A percentile compares a stretch with the other conserved stretches of the same genome.
These are phyloP conservation scores for Asterochloris erici DNA, from an alignment of 139 green algal species.

Conservation along the genomic window DNA sequence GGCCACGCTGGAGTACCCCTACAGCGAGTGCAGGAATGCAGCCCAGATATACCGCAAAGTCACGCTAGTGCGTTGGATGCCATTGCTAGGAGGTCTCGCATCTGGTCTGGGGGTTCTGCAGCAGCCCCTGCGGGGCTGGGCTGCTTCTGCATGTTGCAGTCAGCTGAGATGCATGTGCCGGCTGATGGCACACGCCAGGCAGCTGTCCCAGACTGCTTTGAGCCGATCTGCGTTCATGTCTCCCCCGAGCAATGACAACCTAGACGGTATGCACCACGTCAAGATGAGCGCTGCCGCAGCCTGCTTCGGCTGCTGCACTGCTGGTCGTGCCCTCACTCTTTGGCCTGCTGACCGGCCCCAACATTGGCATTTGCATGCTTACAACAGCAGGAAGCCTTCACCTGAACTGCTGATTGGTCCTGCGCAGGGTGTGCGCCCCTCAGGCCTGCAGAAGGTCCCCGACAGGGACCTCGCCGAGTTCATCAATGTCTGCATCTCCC, in stretches of 20 bases:
- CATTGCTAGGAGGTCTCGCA: neutral
- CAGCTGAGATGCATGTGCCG: too few relatives aligned
- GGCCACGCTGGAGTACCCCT: constrained; percentile 97
- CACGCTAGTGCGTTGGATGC: constrained; percentile 52
- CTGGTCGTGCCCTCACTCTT: neutral
- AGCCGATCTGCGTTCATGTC: too few relatives aligned
- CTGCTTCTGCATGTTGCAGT: too few relatives aligned
- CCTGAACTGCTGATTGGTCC: neutral
- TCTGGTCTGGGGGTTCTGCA: too few relatives aligned
- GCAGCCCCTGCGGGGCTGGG: too few relatives aligned
- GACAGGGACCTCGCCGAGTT: constrained; percentile 77
- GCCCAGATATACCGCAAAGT: constrained; percentile 99
- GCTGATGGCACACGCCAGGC: too few relatives aligned
- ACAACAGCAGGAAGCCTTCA: neutral
- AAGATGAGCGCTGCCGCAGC: too few relatives aligned
- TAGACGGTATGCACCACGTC: too few relatives aligned
- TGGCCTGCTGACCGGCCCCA: neutral
- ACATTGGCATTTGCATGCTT: neutral
- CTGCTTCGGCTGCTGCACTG: neutral
- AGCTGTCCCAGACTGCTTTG: too few relatives aligned
- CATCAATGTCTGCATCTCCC: constrained; percentile 86
- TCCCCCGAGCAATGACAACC: too few relatives aligned
- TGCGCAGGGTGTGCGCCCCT: constrained; percentile 76
- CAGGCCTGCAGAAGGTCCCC: constrained; percentile 76
- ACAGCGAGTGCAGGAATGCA: constrained; percentile 95